Evolutionary conservation across 2,329 filamentous ascomycete species (phyloP), one percentile per base, ranked within the genome.

Genomic region (Septoria linicola): DNA sequence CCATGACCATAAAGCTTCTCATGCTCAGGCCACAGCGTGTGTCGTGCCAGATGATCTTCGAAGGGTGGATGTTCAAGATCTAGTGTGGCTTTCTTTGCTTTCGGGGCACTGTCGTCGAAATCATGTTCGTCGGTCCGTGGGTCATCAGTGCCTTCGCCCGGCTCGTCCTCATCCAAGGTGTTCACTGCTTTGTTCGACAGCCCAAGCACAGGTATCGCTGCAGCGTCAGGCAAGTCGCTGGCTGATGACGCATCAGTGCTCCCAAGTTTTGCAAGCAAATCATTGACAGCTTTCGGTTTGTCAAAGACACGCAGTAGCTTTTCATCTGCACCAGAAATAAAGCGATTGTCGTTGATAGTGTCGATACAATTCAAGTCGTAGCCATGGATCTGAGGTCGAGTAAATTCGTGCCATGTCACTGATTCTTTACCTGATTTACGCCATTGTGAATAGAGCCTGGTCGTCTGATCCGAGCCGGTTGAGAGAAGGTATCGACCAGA

Each of bases 1-100:
- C 93, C 93, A 71, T 99, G 93, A 1, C 93, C 93, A 71, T 99
- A 99, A 1, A 99, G 80, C 73, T 99, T 99, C 70, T 99, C 93
- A 5, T 83, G 83, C 68, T 99, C 93, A 2, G 93, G 93, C 90
- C 91, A 99, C 25, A 99, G 82, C 0, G 93, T 95, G 68, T 95
- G 85, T 7, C 91, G 84, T 19, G 90, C 87, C 2, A 99, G 81
- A 48, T 89, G 85, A 69, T 97, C 93, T 70, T 99, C 93, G 30
- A 89, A 79, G 0, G 93, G 92, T 8, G 93, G 91, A 58, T 87
- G 83, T 35, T 81, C 72, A 45, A 86, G 77, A 36, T 85, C 79
- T 6, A 90, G 74, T 3, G 81, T 79, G 1, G 82, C 82, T 65
- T 79, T 81, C 59, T 79, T 78, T 16, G 82, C 73, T 14, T 79